phyloP scores from a whole-genome alignment of 192 early-diverging fungal species.

The Coemansia furcata region DNA sequence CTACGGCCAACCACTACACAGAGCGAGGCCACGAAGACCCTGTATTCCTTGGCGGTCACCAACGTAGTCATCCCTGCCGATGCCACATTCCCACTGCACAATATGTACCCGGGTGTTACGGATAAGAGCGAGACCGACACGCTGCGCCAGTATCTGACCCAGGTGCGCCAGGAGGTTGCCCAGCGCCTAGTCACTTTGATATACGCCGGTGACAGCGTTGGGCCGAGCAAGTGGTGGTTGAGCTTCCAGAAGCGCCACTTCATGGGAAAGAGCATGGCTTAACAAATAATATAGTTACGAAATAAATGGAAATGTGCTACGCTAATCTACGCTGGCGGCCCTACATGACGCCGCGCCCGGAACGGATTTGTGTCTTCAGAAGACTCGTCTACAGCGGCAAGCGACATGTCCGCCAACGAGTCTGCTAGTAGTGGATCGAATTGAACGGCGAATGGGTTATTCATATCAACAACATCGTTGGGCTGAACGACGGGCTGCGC shows the following conservation, averaged over 20 bases:
- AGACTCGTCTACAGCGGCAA: neutral
- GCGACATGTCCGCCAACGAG: neutral
- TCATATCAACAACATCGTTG: neutral
- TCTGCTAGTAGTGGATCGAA: neutral
- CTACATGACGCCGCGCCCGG: neutral
- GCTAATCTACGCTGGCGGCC: neutral
- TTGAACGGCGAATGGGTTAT: slow-evolving; percentile 9
- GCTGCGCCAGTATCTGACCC: slow-evolving; percentile 82
- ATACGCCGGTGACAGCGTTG: slow-evolving; percentile 67
- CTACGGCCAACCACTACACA: slow-evolving; percentile 60
- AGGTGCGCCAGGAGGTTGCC: slow-evolving; percentile 88
- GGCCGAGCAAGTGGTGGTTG: slow-evolving; percentile 99
- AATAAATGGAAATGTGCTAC: neutral
- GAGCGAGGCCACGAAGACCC: slow-evolving; percentile 73
- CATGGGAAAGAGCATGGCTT: slow-evolving; percentile 83
- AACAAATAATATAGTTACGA: neutral
- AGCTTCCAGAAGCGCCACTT: slow-evolving; percentile 99
- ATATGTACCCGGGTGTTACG: slow-evolving; percentile 73
- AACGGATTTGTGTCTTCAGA: neutral
- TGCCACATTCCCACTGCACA: slow-evolving; percentile 86
- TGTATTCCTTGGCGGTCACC: slow-evolving; percentile 83
- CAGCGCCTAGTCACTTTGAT: slow-evolving; percentile 70
- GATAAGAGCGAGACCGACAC: slow-evolving; percentile 74
- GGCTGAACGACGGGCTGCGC: neutral
- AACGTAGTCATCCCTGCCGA: slow-evolving; percentile 95